phyloP scores from a whole-genome alignment of 2,329 filamentous ascomycete genomes.

The Parasarocladium wereldwijsianum region DNA sequence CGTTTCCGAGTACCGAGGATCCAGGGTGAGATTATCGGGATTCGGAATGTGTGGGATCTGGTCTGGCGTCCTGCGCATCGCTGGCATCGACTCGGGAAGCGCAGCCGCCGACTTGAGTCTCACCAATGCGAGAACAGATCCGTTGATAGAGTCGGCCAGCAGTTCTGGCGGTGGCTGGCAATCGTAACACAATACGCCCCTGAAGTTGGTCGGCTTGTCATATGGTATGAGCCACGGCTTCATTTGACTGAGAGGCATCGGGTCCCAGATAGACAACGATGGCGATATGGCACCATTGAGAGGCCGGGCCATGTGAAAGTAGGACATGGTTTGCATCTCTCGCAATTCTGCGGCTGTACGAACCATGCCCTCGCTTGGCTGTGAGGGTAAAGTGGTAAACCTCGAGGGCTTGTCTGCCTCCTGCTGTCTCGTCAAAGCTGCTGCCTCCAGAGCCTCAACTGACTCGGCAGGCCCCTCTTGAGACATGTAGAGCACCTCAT shows the following conservation, averaged over 20 bases:
- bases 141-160: slow-evolving; percentile 52
- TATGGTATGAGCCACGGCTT: slow-evolving; percentile 32
- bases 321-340: slow-evolving; percentile 66
- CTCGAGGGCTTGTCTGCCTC: too few relatives aligned
- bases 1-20: slow-evolving; percentile 42
- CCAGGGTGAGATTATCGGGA: slow-evolving; percentile 34
- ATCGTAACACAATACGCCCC: slow-evolving; percentile 55
- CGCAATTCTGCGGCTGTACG: slow-evolving; percentile 52
- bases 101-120: slow-evolving; percentile 39
- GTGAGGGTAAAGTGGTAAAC: slow-evolving; percentile 42
- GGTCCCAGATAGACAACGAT: slow-evolving; percentile 7
- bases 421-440: slow-evolving; percentile 14
- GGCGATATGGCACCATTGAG: not conserved
- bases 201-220: slow-evolving; percentile 29
- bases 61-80: slow-evolving; percentile 22
- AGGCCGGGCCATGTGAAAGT: too few relatives aligned
- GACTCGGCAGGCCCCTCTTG: slow-evolving; percentile 44
- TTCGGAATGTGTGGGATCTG: slow-evolving; percentile 49
- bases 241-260: slow-evolving; percentile 5
- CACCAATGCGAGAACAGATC: slow-evolving; percentile 53
- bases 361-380: slow-evolving; percentile 36
- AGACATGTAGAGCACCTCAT: slow-evolving; percentile 55
- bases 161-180: slow-evolving; percentile 44
- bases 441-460: slow-evolving; percentile 34
- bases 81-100: slow-evolving; percentile 16